A percentile compares a stretch with the other conserved stretches of the same genome.
phyloP scores from a whole-genome alignment of 352 stramenopile genomes.

The Achlya hypogyna region DNA sequence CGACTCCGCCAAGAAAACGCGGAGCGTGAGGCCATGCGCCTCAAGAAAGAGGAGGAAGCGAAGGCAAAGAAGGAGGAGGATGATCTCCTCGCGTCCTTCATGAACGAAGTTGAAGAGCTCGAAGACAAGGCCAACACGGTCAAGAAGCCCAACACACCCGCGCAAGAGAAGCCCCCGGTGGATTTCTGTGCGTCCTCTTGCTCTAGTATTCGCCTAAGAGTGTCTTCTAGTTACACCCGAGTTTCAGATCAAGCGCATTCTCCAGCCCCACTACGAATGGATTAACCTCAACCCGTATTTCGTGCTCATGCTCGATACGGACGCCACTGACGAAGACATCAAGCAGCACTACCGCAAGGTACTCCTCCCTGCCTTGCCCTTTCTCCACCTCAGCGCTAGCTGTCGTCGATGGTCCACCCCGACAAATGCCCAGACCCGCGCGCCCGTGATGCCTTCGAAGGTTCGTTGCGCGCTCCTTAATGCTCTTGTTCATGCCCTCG shows the following conservation, averaged over 20 bases:
- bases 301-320: slow-evolving; percentile 80
- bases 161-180: slow-evolving; percentile 43
- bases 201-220: background rate
- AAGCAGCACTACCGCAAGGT: slow-evolving; percentile 87
- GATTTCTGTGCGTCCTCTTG: slow-evolving; percentile 48
- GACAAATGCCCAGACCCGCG: slow-evolving; percentile 68
- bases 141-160: slow-evolving; percentile 39
- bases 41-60: slow-evolving; percentile 33
- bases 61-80: slow-evolving; percentile 28
- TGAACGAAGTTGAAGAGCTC: slow-evolving; percentile 77
- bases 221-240: slow-evolving; percentile 27
- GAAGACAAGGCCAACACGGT: slow-evolving; percentile 68
- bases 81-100: slow-evolving; percentile 62
- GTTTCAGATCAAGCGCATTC: slow-evolving; percentile 46
- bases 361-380: background rate
- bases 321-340: slow-evolving; percentile 83
- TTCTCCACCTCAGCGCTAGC: slow-evolving; percentile 23
- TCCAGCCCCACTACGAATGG: slow-evolving; percentile 74
- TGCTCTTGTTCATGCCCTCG: background rate
- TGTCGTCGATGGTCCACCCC: slow-evolving; percentile 82
- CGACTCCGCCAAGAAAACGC: slow-evolving; percentile 39
- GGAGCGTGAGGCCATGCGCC: slow-evolving; percentile 32
- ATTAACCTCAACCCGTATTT: slow-evolving; percentile 86
- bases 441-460: slow-evolving; percentile 82
- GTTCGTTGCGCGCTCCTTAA: slow-evolving; percentile 23